Evolutionary conservation across 306 rosid genomes (phyloP), one percentile per base, ranked within the genome.

Genomic region (Purshia tridentata): DNA sequence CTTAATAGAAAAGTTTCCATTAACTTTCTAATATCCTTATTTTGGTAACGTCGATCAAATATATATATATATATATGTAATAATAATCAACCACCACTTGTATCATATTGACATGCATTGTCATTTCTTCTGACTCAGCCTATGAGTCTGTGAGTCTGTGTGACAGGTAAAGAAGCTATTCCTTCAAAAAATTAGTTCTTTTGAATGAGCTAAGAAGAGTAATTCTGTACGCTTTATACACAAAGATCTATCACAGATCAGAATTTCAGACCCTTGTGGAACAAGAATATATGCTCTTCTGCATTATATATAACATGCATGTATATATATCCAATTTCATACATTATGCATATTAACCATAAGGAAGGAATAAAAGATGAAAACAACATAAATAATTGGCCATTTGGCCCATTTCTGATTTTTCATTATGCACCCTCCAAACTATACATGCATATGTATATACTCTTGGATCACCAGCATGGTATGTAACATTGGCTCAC

Each of bases 1-100:
- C 73, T 65, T 66, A 75, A 65, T 58, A 73, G 64, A 67, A 82
- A 76, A 70, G 81, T 39, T 53, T 48, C 60, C 73, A 53, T 51
- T 50, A 48, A 63, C 23, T 49, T 65, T 77, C 82, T 72, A 74
- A 23, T 58, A 40, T 70, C 71, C 75, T 65, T 73, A 57, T 72
- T 76, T 81, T 67, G 18, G 13, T 20, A 70, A 70, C 61, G 13
- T 53, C 8, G n/a, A n/a, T n/a, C n/a, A 6, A 29, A 45, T 29
- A 5, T 12, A 10, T 57, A 45, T 51, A 47, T n/a, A n/a, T n/a
- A n/a, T n/a, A n/a, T n/a, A 48, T 60, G 66, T 45, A 76, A 72
- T 72, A 45, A 61, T 54, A 44, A 41, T 40, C 16, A 41, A 41
- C 22, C 12, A 2, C 66, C 39, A 39, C 66, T 37, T 60, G 41